phyloP scores from a whole-genome alignment of 2,329 filamentous ascomycete genomes.

The Pestalotiopsis sp. region DNA sequence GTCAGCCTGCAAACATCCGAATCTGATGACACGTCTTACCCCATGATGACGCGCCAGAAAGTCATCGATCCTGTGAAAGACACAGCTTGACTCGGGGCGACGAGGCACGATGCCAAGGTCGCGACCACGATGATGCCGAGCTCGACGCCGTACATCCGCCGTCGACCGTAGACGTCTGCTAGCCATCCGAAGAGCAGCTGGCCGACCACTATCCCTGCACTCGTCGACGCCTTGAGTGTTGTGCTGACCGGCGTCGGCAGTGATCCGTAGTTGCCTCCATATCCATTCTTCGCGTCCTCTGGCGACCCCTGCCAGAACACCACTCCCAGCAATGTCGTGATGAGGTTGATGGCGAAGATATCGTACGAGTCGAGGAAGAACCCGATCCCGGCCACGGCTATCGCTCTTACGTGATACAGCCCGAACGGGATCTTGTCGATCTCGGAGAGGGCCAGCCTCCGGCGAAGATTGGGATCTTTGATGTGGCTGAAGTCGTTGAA shows the following conservation, averaged over 20 bases:
- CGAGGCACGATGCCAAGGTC: constrained; percentile 66
- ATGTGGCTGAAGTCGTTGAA: constrained; percentile 68
- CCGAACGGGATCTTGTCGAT: constrained; percentile 79
- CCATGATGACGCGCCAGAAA: constrained; percentile 77
- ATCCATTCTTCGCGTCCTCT: constrained; percentile 40
- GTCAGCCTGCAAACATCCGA: constrained; percentile 11
- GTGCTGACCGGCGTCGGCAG: constrained; percentile 68
- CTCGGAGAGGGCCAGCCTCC: constrained; percentile 74
- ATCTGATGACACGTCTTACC: constrained; percentile 26
- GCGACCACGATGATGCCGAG: constrained; percentile 70
- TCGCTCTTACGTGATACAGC: constrained; percentile 73
- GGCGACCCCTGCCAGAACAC: constrained; percentile 66
- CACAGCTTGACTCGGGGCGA: constrained; percentile 57
- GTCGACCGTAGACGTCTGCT: constrained; percentile 73
- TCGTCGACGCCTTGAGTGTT: constrained; percentile 79
- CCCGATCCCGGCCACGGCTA: constrained; percentile 76
- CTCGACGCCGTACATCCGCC: constrained; percentile 81
- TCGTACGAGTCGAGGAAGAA: constrained; percentile 84
- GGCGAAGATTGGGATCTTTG: constrained; percentile 72
- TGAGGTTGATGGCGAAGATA: constrained; percentile 78
- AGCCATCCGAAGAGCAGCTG: constrained; percentile 77
- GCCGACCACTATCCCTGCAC: constrained; percentile 75
- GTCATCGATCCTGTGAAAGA: constrained; percentile 48
- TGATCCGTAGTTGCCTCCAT: constrained; percentile 50
- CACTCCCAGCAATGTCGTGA: constrained; percentile 70